These are phyloP conservation scores for Linderniella brevidens DNA, from an alignment of 257 asterid genomes.

Conservation along the genomic window DNA sequence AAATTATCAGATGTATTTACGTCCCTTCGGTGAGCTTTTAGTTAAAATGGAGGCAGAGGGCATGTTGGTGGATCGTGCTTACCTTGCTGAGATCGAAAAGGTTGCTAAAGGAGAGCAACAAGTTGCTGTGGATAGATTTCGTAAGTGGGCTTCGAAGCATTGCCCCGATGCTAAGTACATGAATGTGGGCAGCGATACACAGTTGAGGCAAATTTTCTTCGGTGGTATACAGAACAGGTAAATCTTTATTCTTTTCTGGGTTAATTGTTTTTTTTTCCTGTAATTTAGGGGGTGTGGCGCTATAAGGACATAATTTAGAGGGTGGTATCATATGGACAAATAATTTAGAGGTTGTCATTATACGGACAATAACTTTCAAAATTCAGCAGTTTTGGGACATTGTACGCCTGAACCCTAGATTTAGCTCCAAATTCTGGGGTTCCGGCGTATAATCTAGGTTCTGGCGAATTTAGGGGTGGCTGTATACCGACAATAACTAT, in stretches of 20 bases:
- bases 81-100: slow-evolving; percentile 83
- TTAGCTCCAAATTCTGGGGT: too few relatives aligned
- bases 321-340: too few relatives aligned
- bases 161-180: slow-evolving; percentile 73
- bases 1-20: slow-evolving; percentile 53
- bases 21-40: slow-evolving; percentile 92
- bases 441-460: too few relatives aligned
- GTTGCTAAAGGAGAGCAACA: slow-evolving; percentile 79
- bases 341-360: too few relatives aligned
- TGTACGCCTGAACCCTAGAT: too few relatives aligned
- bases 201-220: slow-evolving; percentile 76
- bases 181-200: slow-evolving; percentile 95
- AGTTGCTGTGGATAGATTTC: slow-evolving; percentile 71
- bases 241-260: not conserved
- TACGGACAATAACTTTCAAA: too few relatives aligned
- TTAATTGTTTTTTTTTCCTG: too few relatives aligned
- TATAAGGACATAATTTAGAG: too few relatives aligned
- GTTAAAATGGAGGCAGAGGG: slow-evolving; percentile 92
- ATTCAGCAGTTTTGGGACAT: too few relatives aligned
- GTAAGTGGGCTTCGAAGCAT: slow-evolving; percentile 81
- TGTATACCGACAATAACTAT: too few relatives aligned
- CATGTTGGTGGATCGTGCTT: slow-evolving; percentile 74
- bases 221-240: slow-evolving; percentile 88
- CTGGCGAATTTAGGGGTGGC: too few relatives aligned
- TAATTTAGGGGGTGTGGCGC: too few relatives aligned